Evolutionary conservation across 2,329 filamentous ascomycete genomes (phyloP), one percentile per base, ranked within the genome.

Genomic region (Exutisphaerella laricina): DNA sequence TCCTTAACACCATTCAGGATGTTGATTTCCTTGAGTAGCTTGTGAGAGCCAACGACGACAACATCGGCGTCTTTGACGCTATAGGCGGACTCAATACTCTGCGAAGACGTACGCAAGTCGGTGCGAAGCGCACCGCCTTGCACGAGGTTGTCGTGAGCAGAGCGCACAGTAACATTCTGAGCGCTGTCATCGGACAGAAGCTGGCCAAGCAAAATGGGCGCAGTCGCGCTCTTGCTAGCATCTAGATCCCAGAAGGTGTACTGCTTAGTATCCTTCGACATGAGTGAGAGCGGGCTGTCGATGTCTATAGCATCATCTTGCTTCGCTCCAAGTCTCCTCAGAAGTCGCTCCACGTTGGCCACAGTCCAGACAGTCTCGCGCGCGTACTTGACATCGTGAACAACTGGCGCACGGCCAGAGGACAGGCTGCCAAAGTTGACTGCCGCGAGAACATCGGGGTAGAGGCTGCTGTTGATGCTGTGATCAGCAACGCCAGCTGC

Each of bases 171-270:
- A 34, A 84, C 74, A 51, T 82, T 83, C 61, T 72, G 72, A 1
- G 75, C 66, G 7, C 77, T 77, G 55, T 82, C 78, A 22, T 70
- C 72, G 3, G 80, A 76, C 25, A 84, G 65, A 6, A 80, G 70
- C 59, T 79, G 73, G 29, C 74, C 77, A 36, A 84, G 61, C 33
- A 70, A 77, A 16, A 77, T 68, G 8, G 88, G 82, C 1, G 87
- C 81, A 46, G 72, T 72, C 39, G 75, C 73, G 39, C 83, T 77
- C 1, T 72, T 67, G 20, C 88, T 88, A 63, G 81, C 77, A 60
- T 95, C 90, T 29, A 85, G 64, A 55, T 96, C 86, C 88, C 89
- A 97, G 76, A 98, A 96, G 9, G 82, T 83, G 70, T 92, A 97
- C 66, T 97, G 85, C 64, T 86, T 77, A n/a, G 70, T 62, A 50